Evolutionary conservation across 257 asterid species (phyloP), one percentile per base, ranked within the genome.

Genomic region (Ligustrum vulgare): DNA sequence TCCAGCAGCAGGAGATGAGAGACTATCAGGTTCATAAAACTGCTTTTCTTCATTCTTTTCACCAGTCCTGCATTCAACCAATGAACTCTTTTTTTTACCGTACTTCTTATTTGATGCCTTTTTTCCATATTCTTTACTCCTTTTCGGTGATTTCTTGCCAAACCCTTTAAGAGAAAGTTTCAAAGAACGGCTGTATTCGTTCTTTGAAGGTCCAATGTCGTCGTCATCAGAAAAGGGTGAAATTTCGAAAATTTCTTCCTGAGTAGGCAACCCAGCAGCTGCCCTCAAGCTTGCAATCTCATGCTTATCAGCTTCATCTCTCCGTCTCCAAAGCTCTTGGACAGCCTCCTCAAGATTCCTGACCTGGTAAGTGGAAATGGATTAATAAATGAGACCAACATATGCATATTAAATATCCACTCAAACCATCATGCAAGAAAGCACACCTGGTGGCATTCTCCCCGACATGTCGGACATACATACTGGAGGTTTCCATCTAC

Each of bases 311-410:
- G 94, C 89, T 87, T 85, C 93, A 70, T 93, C 96, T 86, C 89
- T 93, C 82, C 97, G 90, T 80, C 77, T 93, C 99, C 99, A 93
- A 68, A 95, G 98, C 92, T 93, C 99, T 87, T 83, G 91, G 80
- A 91, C 97, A 80, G 97, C 96, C 78, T 93, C 97, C 82, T 95
- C 97, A 73, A 81, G 90, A 80, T 82, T 86, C 72, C 83, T 87
- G 75, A 90, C 80, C 99, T 95, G 93, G 76, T 10, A 77, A 62
- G 69, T 67, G 31, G 66, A 28, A 64, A 72, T 36, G 68, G 9
- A 74, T 68, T 22, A 73, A 69, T 34, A 37, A 25, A 65, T 54
- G 73, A 36, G 75, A 25, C 60, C 22, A 71, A 13, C 34, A 70
- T 34, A 20, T 22, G 73, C 62, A 82, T 7, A 31, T 47, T 67